Percentiles rank a stretch among this genome's conserved stretches.
These are phyloP conservation scores for Phytopythium delawarense DNA, from an alignment of 352 stramenopile genomes.

Conservation along the genomic window DNA sequence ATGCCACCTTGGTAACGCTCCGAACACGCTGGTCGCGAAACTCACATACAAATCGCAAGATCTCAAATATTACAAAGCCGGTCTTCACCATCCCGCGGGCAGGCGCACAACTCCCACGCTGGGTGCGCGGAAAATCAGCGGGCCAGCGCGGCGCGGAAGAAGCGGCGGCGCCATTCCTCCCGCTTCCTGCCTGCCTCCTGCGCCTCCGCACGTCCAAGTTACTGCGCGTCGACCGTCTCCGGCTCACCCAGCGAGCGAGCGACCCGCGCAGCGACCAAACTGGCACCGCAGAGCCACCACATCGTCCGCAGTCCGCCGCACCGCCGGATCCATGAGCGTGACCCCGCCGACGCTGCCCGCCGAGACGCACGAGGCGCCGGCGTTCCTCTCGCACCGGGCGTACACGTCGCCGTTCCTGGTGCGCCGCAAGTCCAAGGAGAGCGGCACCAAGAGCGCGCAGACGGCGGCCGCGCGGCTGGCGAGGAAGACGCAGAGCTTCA, in stretches of 20 bases:
- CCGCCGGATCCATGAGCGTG: not conserved
- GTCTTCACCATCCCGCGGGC: not conserved
- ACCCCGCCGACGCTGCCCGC: not conserved
- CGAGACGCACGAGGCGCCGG: slow-evolving; percentile 1
- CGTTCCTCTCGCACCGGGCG: slow-evolving; percentile 23
- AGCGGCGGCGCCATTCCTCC: not conserved
- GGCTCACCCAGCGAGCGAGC: not conserved
- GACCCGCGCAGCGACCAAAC: not conserved
- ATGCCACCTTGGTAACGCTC: not conserved
- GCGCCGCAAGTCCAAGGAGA: slow-evolving; percentile 19
- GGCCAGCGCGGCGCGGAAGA: not conserved
- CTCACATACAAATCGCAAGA: not conserved
- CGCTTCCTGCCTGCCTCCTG: not conserved
- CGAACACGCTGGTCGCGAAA: not conserved
- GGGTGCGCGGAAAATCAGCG: not conserved
- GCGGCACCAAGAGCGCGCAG: slow-evolving; percentile 13
- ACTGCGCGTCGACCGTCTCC: not conserved
- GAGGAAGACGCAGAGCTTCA: slow-evolving; percentile 54
- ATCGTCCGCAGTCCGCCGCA: not conserved
- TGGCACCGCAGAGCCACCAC: not conserved
- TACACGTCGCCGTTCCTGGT: slow-evolving; percentile 70
- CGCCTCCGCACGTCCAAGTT: not conserved
- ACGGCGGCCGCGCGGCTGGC: slow-evolving; percentile 16
- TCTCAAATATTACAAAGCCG: not conserved
- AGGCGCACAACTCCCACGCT: not conserved